Evolutionary conservation across 140 eudicot species (phyloP).

Genomic region (Flaveria floridana): DNA sequence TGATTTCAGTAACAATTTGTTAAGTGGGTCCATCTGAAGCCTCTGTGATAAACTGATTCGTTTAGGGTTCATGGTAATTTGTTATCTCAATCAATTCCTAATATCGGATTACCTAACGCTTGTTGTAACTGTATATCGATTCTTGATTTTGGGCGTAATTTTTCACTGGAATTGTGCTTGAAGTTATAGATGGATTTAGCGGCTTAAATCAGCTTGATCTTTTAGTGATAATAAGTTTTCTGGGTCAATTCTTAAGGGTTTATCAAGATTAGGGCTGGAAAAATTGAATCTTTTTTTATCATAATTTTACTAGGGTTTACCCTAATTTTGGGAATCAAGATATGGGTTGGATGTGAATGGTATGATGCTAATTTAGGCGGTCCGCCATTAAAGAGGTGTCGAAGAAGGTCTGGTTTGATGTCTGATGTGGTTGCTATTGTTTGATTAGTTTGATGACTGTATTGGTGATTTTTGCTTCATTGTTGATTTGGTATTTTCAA

Average conservation of each 20-base stretch:
- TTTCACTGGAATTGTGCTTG: conserved; percentile 66
- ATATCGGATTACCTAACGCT: conserved; percentile 75
- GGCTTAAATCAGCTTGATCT: conserved; percentile 64
- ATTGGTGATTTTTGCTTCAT: conserved; percentile 52
- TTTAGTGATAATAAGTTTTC: conserved; percentile 51
- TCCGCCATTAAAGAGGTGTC: conserved; percentile 57
- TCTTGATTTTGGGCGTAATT: conserved; percentile 76
- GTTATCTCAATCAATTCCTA: conserved; percentile 60
- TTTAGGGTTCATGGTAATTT: conserved; percentile 66
- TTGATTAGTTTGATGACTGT: conserved; percentile 81
- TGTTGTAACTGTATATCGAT: conserved; percentile 47
- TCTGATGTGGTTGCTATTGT: conserved; percentile 79
- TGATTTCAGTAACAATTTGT: conserved; percentile 75
- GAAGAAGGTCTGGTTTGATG: conserved; percentile 50
- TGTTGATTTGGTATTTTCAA: conserved; percentile 74
- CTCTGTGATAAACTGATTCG: conserved; percentile 67
- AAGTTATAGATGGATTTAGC: conserved; percentile 49
- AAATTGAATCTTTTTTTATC: conserved; percentile 67
- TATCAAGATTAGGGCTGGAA: conserved; percentile 46
- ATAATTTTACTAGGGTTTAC: conserved; percentile 72
- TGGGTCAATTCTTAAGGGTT: conserved; percentile 54
- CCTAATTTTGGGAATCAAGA: conserved; percentile 60
- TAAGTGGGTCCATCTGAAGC: conserved; percentile 74
- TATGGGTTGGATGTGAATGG: conserved; percentile 73
- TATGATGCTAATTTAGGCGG: conserved; percentile 69